These are phyloP conservation scores for Neofusicoccum sp. DNA, from an alignment of 2,329 filamentous ascomycete genomes.

Conservation along the genomic window DNA sequence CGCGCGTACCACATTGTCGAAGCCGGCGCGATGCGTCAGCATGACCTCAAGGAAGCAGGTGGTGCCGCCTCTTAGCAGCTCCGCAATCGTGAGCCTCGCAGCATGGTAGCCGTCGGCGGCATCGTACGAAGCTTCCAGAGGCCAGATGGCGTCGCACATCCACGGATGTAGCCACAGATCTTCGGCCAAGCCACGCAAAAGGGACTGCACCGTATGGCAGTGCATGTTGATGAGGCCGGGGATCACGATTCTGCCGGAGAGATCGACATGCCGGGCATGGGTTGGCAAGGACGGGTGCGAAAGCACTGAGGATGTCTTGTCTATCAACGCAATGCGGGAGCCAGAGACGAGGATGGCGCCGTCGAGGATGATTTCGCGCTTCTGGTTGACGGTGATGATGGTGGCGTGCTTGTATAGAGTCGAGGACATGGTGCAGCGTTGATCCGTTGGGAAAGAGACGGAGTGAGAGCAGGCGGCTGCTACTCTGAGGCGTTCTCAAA, in stretches of 20 bases:
- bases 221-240: conserved; percentile 43
- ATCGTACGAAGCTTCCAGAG: conserved; percentile 39
- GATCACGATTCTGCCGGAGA: conserved; percentile 36
- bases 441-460: no score
- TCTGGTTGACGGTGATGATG: conserved; percentile 54
- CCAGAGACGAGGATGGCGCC: conserved; percentile 50
- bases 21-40: conserved; percentile 37
- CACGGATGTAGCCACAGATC: conserved; percentile 30
- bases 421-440: not conserved
- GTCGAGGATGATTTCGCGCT: conserved; percentile 50
- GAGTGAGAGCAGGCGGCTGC: no score
- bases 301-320: conserved; percentile 41
- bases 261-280: conserved; percentile 29
- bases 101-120: conserved; percentile 39
- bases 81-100: conserved; percentile 36
- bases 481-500: not conserved
- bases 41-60: conserved; percentile 43
- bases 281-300: not conserved
- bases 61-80: conserved; percentile 43
- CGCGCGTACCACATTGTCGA: conserved; percentile 32
- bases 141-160: conserved; percentile 42
- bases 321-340: conserved; percentile 47
- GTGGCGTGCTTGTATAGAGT: conserved; percentile 54
- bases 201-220: conserved; percentile 39
- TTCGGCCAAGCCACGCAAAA: conserved; percentile 37